These are phyloP conservation scores for Tetrapisispora iriomotensis DNA, from an alignment of 805 yeast genomes.

Conservation along the genomic window DNA sequence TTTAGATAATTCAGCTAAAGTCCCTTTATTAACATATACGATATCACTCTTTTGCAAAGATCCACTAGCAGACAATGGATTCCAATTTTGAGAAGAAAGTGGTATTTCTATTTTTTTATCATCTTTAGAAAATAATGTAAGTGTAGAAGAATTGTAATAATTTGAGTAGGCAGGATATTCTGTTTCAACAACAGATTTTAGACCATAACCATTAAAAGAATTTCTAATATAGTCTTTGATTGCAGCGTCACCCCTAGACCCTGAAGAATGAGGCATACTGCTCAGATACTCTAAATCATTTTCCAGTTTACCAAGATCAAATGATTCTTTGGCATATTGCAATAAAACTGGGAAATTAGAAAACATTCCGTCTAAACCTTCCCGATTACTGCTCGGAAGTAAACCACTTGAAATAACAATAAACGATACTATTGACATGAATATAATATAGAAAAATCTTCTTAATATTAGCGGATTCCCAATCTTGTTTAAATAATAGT, in stretches of 20 bases:
- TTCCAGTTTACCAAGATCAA: slow-evolving; percentile 50
- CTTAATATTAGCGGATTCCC: slow-evolving; percentile 84
- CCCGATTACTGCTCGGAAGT: slow-evolving; percentile 35
- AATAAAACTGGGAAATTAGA: slow-evolving; percentile 48
- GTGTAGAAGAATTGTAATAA: slow-evolving; percentile 33
- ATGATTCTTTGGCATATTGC: slow-evolving; percentile 38
- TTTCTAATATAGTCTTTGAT: slow-evolving; percentile 56
- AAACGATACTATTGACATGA: slow-evolving; percentile 51
- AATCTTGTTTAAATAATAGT: slow-evolving; percentile 47
- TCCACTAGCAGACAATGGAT: slow-evolving; percentile 58
- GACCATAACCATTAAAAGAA: slow-evolving; percentile 47
- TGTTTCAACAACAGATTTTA: slow-evolving; percentile 33
- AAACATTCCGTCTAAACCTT: slow-evolving; percentile 45
- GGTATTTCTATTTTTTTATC: neutral
- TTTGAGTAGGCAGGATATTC: slow-evolving; percentile 52
- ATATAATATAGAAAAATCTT: slow-evolving; percentile 59
- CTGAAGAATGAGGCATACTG: slow-evolving; percentile 78
- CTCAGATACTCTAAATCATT: slow-evolving; percentile 63
- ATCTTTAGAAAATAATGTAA: slow-evolving; percentile 30
- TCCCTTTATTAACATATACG: slow-evolving; percentile 62
- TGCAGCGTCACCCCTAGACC: slow-evolving; percentile 76
- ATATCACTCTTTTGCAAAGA: slow-evolving; percentile 39
- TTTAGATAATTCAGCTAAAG: slow-evolving; percentile 39
- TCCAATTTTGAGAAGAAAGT: slow-evolving; percentile 40
- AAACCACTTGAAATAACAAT: slow-evolving; percentile 48